Percentiles rank a stretch among this genome's conserved stretches.
Evolutionary conservation across 495 filamentous ascomycete genomes (phyloP).

Genomic region (Talaromyces proteolyticus): DNA sequence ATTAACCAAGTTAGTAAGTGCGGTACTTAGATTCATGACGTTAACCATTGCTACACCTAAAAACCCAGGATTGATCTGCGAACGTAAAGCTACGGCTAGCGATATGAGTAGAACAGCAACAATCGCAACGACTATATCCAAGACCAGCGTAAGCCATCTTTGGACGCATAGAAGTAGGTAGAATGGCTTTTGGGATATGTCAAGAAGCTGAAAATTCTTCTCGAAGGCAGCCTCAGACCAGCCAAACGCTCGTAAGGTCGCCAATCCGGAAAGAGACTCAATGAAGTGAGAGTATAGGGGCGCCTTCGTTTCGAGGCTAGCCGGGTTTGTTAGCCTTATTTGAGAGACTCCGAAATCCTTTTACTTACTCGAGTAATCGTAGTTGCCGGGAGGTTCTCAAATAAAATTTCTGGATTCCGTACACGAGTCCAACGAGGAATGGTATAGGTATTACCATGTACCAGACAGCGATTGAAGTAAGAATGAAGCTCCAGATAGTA

Average conservation of each 20-base stretch:
- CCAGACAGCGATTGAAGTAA: constrained; percentile 16
- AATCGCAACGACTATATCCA: constrained; percentile 31
- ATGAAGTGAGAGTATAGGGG: constrained; percentile 54
- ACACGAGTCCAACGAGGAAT: constrained; percentile 36
- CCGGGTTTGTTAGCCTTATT: no score
- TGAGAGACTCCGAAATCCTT: no score
- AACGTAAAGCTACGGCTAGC: constrained; percentile 6
- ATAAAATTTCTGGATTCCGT: constrained; percentile 52
- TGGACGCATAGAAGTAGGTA: constrained; percentile 41
- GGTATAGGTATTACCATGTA: constrained; percentile 17
- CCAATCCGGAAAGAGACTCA: constrained; percentile 34
- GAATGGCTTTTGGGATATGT: constrained; percentile 30
- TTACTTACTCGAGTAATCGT: constrained; percentile 57
- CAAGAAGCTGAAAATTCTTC: constrained; percentile 17
- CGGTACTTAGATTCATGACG: constrained; percentile 12
- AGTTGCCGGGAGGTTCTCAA: constrained; percentile 61
- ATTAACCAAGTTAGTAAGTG: constrained; percentile 7
- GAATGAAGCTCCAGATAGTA: constrained; percentile 13
- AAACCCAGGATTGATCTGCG: constrained; percentile 6
- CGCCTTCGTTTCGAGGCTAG: constrained; percentile 53
- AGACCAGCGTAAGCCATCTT: constrained; percentile 29
- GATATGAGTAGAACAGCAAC: constrained; percentile 22
- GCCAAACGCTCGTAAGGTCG: constrained; percentile 42
- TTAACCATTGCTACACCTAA: constrained; percentile 18
- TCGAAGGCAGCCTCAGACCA: constrained; percentile 20